phyloP scores from a whole-genome alignment of 345 rosid genomes.

The Abelmoschus esculentus region DNA sequence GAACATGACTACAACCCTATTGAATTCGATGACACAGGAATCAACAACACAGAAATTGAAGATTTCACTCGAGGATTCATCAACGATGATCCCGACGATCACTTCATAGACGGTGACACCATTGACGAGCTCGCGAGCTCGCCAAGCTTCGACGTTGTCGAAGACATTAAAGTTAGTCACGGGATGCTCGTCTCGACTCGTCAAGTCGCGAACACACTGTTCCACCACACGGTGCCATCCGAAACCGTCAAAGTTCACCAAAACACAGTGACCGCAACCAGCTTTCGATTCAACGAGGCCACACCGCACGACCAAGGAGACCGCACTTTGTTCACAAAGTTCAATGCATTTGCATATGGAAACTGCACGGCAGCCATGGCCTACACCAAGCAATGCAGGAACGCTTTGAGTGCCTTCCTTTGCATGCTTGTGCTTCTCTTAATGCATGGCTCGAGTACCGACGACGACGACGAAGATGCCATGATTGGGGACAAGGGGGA shows the following conservation, averaged over 20 bases:
- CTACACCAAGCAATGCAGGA: slow-evolving; percentile 4
- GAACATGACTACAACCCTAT: slow-evolving; percentile 7
- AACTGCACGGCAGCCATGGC: slow-evolving; percentile 6
- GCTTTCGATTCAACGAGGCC: background rate
- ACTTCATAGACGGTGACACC: slow-evolving; percentile 28
- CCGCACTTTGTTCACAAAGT: too few species aligned
- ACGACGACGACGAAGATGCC: slow-evolving; percentile 15
- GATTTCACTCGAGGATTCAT: slow-evolving; percentile 53
- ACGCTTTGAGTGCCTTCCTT: slow-evolving; percentile 15
- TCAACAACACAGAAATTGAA: slow-evolving; percentile 11
- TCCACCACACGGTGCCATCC: slow-evolving; percentile 72
- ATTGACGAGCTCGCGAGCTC: slow-evolving; percentile 33
- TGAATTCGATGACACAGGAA: too few species aligned
- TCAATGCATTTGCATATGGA: slow-evolving; percentile 3
- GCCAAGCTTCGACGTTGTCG: slow-evolving; percentile 59
- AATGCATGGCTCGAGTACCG: slow-evolving; percentile 28
- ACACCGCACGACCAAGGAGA: too few species aligned
- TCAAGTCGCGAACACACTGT: slow-evolving; percentile 73
- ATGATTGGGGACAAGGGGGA: slow-evolving; percentile 12
- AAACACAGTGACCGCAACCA: slow-evolving; percentile 20
- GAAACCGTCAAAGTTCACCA: slow-evolving; percentile 62
- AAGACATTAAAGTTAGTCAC: slow-evolving; percentile 64
- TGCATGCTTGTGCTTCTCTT: slow-evolving; percentile 31
- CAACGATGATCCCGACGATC: slow-evolving; percentile 27
- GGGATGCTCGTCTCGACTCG: slow-evolving; percentile 75